phyloP scores from a whole-genome alignment of 768 basidiomycete genomes.

The Pisolithus orientalis region DNA sequence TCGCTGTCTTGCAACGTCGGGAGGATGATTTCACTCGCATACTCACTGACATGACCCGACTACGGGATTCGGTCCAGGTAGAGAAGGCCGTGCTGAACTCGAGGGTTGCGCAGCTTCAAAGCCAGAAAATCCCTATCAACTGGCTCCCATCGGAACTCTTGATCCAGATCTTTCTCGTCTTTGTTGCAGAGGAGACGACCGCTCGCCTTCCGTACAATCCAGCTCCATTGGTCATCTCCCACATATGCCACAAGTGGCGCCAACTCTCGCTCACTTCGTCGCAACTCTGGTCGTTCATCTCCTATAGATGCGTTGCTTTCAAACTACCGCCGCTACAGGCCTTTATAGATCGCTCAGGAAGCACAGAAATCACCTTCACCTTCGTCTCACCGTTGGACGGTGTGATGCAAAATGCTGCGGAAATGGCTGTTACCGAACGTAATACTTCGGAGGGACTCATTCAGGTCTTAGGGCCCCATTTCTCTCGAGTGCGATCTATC shows the following conservation, averaged over 20 bases:
- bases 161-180: constrained; percentile 35
- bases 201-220: constrained; percentile 22
- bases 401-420: constrained; percentile 9
- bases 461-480: constrained; percentile 13
- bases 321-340: constrained; percentile 14
- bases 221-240: constrained; percentile 37
- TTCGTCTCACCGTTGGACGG: constrained; percentile 19
- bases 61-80: constrained; percentile 29
- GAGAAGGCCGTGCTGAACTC: constrained; percentile 29
- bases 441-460: constrained; percentile 22
- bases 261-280: constrained; percentile 36
- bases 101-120: constrained; percentile 30
- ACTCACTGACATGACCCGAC: constrained; percentile 33
- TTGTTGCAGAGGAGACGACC: constrained; percentile 20
- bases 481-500: constrained; percentile 27
- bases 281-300: constrained; percentile 39
- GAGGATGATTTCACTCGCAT: constrained; percentile 37
- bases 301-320: constrained; percentile 22
- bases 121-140: constrained; percentile 39
- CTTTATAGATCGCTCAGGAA: constrained; percentile 33
- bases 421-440: constrained; percentile 9
- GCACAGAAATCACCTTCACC: constrained; percentile 29
- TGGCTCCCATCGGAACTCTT: constrained; percentile 48
- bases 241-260: constrained; percentile 48
- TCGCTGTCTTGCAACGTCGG: constrained; percentile 29